Evolutionary conservation across 2,329 filamentous ascomycete genomes (phyloP), one percentile per base, ranked within the genome.

Genomic region (Macrophomina tecta): DNA sequence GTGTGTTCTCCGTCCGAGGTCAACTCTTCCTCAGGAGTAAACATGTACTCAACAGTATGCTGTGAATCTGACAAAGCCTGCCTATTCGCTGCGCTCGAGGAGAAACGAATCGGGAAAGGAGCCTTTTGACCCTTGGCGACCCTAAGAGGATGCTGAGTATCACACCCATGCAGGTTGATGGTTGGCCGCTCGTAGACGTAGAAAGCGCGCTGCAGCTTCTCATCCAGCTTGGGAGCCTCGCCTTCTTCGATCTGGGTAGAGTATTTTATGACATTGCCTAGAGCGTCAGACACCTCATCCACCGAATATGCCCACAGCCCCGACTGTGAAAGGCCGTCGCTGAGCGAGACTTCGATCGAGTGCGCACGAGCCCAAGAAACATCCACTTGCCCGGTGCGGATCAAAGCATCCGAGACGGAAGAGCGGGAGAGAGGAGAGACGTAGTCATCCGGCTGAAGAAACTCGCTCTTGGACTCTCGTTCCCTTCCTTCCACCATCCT

Each of bases 291-390:
- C 8, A 99, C 92, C 77, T 97, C 92, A 71, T 97, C 92, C 64
- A 99, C 89, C 1, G 91, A 90, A 76, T 98, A 99, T 68, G 91
- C 85, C 94, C 94, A 98, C 63, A 89, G 85, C 16, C 94, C 95
- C 62, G 90, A 86, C 6, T 85, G 85, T 58, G 87, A 88, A 81
- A 99, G 88, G 5, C 94, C 94, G 78, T 99, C 96, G 74, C 97
- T 98, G 66, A 99, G 82, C 4, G 92, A 89, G 23, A 99, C 92
- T 9, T 85, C 86, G 42, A 99, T 89, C 48, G 82, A 89, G 67
- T 91, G 90, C 23, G 90, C 82, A 67, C 87, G 88, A 16, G 92
- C 93, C 95, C 95, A 98, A 0, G 90, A 89, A 40, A 91, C 84
- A 70, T 94, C 91, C 55, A 91, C 84, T 36, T 87, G 84, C 11